Evolutionary conservation across 306 rosid genomes (phyloP), one percentile per base, ranked within the genome.

Genomic region (Pyrus pyrifolia): DNA sequence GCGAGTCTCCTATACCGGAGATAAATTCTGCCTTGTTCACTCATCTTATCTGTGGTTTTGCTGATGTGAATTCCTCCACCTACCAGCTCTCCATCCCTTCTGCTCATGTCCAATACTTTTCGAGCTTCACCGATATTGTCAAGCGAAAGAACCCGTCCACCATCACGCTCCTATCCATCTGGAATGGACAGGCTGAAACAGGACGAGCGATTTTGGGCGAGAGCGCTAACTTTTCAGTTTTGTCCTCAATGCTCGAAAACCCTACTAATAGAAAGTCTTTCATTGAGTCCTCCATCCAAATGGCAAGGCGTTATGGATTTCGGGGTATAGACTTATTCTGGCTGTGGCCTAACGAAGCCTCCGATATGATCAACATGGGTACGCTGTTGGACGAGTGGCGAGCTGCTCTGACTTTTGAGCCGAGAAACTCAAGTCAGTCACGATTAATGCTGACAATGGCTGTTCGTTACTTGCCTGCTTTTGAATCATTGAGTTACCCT

Each of bases 321-420:
- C 65, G 72, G 27, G 93, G 91, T 1, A 70, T 89, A 4, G 91
- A 89, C 70, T 78, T 89, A 44, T 74, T 59, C 29, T 87, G 88
- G 77, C 46, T 76, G 30, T 89, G 84, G 35, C 71, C 78, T 8
- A 62, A 31, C 1, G 12, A 75, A 0, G 29, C 44, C 23, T 4
- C 84, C 0, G 87, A 85, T 8, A 82, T 29, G 76, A 11, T 73
- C 64, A 87, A 80, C 73, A 49, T 78, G 19, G 89, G 45, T 4
- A 68, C 14, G 10, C 85, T 89, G 19, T 69, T 89, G 70, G 71
- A 29, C 0, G 87, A 87, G 30, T 89, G 90, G 91, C 62, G 82
- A 76, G 72, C 75, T 11, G 77, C 85, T 8, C n/a, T 82, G 21
- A 17, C 10, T 1, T n/a, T 27, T 18, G 90, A 87, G 12, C 38